Evolutionary conservation across 2,329 filamentous ascomycete species (phyloP), one percentile per base, ranked within the genome.

Genomic region (Pseudohalonectria lignicola): DNA sequence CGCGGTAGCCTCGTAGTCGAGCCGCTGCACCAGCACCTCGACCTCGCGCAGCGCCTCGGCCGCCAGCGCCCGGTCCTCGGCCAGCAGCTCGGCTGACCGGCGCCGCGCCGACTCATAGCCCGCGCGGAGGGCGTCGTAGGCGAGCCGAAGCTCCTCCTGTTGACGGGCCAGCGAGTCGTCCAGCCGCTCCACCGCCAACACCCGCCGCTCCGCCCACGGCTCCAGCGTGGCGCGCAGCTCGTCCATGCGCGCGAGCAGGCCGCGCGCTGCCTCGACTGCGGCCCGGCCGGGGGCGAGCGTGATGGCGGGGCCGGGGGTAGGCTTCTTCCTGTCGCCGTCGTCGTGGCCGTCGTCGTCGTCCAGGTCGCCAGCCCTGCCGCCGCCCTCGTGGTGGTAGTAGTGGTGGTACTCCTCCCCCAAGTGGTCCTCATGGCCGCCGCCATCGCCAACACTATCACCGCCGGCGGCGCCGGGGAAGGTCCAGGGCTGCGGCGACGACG

Each of bases 1-100:
- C 13, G 79, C 77, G 42, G 82, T 76, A 43, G 95, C 80, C 63
- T 95, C 90, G 57, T 96, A 96, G 51, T 96, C 88, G 39, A 96
- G 67, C 58, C 88, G 88, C 16, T 86, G 86, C 3, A 82, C 77
- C 29, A 93, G 65, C 17, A 82, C 74, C 54, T 94, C 87, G 12
- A 95, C 69, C 45, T 92, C 84, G 55, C 82, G 82, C 43, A 87
- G 66, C 13, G 72, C 71, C 52, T 92, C 85, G 4, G 72, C 74
- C 28, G 94, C 64, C 37, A 73, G 69, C 17, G 70, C 68, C 30
- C 79, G 74, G 58, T 93, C 83, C 34, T 80, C 75, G 0, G 70
- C 68, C 9, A 94, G 60, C 13, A 86, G 62, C 41, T 84, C 80
- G 25, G 80, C 74, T 2, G 80, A 79, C 41, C 71, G 70, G 40